Conservation (phyloP, 495 filamentous ascomycete species). For the Penicillium maclennaniae region DNA sequence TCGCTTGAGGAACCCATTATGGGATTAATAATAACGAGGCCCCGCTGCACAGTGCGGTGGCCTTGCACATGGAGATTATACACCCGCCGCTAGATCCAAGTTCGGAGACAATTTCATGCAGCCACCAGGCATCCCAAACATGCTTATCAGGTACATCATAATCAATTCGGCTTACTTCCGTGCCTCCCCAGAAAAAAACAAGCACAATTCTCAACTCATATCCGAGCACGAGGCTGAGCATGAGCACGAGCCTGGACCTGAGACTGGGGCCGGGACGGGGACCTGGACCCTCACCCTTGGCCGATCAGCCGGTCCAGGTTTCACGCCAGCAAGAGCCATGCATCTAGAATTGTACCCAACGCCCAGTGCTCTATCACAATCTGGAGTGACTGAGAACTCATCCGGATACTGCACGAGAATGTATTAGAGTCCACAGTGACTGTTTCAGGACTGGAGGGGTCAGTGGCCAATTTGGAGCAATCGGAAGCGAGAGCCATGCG, state of each 20-base stretch:
- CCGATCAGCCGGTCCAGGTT: background rate
- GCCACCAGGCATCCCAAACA: conserved; percentile 2
- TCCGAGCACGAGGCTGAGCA: background rate
- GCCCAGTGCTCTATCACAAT: too few species aligned
- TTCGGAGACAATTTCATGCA: conserved; percentile 7
- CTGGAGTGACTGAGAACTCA: too few species aligned
- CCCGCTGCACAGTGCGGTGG: background rate
- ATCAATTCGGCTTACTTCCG: background rate
- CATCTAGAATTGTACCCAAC: background rate
- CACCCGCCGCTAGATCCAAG: background rate
- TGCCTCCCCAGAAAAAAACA: background rate
- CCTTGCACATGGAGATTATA: conserved; percentile 1
- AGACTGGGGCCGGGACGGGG: too few species aligned
- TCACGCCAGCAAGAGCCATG: background rate
- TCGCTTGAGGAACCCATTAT: background rate
- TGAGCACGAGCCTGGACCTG: background rate
- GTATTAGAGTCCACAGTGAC: too few species aligned
- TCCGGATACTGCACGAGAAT: too few species aligned
- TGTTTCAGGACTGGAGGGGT: background rate
- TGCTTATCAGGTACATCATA: background rate
- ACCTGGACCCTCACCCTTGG: too few species aligned
- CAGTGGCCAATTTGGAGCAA: conserved; percentile 3
- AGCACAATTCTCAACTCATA: background rate
- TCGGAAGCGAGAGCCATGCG: conserved; percentile 1
- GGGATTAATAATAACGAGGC: background rate